Percentiles rank a stretch among this genome's conserved stretches.
Evolutionary conservation across 1,139 yeast species (phyloP).

Genomic region (Protomyces inundatus): DNA sequence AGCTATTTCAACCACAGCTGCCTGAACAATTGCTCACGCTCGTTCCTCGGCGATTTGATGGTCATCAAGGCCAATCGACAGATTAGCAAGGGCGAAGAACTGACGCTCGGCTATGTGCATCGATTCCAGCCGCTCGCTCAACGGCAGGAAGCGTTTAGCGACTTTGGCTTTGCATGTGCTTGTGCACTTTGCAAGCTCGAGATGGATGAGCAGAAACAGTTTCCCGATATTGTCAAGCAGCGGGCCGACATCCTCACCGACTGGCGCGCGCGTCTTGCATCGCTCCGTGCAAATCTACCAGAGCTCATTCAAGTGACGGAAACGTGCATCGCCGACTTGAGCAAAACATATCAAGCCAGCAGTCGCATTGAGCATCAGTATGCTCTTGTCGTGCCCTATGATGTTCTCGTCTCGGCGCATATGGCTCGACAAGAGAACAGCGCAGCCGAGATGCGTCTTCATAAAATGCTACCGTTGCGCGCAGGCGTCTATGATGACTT

Average conservation of each 20-base stretch:
- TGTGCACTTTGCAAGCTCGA: constrained; percentile 10
- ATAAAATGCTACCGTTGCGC: background rate
- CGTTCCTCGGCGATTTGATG: constrained; percentile 5
- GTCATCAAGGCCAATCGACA: constrained; percentile 14
- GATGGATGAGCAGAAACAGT: background rate
- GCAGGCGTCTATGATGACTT: background rate
- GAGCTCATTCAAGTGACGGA: background rate
- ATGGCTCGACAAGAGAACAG: background rate
- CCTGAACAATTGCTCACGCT: constrained; percentile 15
- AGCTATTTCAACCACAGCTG: constrained; percentile 25
- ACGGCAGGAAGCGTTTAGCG: constrained; percentile 2
- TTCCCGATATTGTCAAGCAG: background rate
- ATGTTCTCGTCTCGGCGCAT: background rate
- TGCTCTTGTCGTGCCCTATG: background rate
- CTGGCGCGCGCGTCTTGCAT: background rate
- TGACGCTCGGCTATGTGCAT: constrained; percentile 18
- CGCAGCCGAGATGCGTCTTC: background rate
- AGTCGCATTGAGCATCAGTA: background rate
- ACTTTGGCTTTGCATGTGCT: constrained; percentile 14
- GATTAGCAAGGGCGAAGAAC: constrained; percentile 6
- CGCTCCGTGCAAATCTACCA: background rate
- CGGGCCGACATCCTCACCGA: background rate
- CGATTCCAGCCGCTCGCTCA: background rate
- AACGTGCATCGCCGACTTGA: background rate
- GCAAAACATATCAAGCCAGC: background rate